phyloP scores from a whole-genome alignment of 192 early-diverging fungal species.

The Backusella liffmaniae region DNA sequence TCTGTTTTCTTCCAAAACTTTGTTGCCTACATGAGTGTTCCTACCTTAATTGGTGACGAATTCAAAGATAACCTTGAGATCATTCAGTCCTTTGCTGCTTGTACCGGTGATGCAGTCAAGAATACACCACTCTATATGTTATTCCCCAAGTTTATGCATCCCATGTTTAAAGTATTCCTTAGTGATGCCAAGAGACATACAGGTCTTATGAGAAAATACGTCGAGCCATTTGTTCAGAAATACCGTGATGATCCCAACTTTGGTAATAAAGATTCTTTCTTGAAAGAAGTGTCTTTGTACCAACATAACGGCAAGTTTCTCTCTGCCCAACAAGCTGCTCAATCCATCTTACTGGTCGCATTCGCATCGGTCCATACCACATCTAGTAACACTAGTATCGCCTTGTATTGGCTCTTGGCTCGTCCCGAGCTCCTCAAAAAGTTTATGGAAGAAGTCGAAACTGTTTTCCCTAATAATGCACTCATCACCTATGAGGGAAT shows the following conservation, averaged over 20 bases:
- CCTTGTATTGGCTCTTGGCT: constrained; percentile 23
- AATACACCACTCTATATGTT: constrained; percentile 9
- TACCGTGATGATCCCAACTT: constrained; percentile 1
- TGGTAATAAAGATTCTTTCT: background rate
- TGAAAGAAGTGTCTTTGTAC: background rate
- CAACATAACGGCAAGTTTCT: background rate
- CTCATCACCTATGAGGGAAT: constrained; percentile 16
- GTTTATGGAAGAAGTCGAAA: constrained; percentile 20
- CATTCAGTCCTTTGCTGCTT: constrained; percentile 23
- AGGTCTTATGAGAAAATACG: constrained; percentile 9
- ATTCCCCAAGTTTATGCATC: constrained; percentile 17
- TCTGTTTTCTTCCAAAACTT: constrained; percentile 12
- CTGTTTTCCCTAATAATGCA: background rate
- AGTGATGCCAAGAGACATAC: constrained; percentile 13
- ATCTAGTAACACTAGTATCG: background rate
- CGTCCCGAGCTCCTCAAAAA: constrained; percentile 16
- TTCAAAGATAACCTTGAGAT: constrained; percentile 9
- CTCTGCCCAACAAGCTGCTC: background rate
- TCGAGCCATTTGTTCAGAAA: constrained; percentile 8
- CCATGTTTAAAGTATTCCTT: constrained; percentile 16
- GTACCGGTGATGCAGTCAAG: constrained; percentile 20
- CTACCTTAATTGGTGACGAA: constrained; percentile 19
- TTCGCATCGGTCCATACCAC: constrained; percentile 34
- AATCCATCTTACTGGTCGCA: constrained; percentile 20
- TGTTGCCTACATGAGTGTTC: constrained; percentile 33